These are phyloP conservation scores for Knoxia roxburghii DNA, from an alignment of 257 asterid genomes.

Conservation along the genomic window DNA sequence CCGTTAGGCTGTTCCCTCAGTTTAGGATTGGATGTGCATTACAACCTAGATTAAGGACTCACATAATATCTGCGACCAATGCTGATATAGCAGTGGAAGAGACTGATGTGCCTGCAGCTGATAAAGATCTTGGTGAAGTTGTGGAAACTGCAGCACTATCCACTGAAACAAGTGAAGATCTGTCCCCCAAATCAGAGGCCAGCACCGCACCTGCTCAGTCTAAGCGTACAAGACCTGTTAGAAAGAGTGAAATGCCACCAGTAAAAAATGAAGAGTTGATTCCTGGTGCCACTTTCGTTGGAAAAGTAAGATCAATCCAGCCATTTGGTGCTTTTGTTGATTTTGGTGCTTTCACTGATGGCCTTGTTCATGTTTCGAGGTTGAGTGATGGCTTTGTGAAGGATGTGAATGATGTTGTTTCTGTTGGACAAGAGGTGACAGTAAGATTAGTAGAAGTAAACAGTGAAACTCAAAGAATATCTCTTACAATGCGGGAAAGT, in stretches of 20 bases:
- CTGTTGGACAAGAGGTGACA: conserved; percentile 91
- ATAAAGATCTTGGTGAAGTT: conserved; percentile 26
- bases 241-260: conserved; percentile 92
- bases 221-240: conserved; percentile 54
- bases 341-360: conserved; percentile 95
- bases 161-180: conserved; percentile 34
- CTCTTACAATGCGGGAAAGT: conserved; percentile 77
- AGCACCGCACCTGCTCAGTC: conserved; percentile 26
- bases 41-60: conserved; percentile 37
- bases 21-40: conserved; percentile 42
- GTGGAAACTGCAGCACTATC: conserved; percentile 27
- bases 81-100: conserved; percentile 77
- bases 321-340: conserved; percentile 98
- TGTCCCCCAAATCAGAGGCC: conserved; percentile 33
- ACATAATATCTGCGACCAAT: conserved; percentile 46
- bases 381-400: conserved; percentile 80
- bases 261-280: conserved; percentile 70
- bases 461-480: conserved; percentile 69
- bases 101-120: conserved; percentile 36
- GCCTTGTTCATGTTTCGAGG: conserved; percentile 89
- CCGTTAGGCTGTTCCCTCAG: conserved; percentile 73
- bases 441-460: conserved; percentile 79
- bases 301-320: conserved; percentile 87
- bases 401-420: conserved; percentile 73
- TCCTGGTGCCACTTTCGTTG: conserved; percentile 80